Conservation (phyloP, 495 filamentous ascomycete genomes). For the Lophiotrema nucula region DNA sequence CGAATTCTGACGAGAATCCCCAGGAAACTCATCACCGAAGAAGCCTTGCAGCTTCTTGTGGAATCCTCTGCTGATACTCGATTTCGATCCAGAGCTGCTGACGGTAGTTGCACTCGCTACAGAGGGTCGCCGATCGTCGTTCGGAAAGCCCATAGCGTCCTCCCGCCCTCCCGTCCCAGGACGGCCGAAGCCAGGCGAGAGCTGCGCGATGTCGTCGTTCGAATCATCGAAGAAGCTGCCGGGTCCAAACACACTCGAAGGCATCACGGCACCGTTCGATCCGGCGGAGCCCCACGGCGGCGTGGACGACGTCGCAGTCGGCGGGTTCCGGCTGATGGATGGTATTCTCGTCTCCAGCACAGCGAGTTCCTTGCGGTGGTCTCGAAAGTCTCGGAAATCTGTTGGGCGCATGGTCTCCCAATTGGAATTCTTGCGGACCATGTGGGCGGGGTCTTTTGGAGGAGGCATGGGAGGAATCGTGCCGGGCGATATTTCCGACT, state of each 20-base stretch:
- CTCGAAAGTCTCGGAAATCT: conserved; percentile 59
- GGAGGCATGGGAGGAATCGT: conserved; percentile 38
- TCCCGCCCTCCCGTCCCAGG: conserved; percentile 60
- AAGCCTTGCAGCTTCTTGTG: conserved; percentile 78
- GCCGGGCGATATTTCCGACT: conserved; percentile 45
- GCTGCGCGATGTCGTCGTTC: conserved; percentile 62
- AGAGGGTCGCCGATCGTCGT: conserved; percentile 77
- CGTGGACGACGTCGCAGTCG: conserved; percentile 48
- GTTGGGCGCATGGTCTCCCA: conserved; percentile 50
- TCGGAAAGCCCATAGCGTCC: conserved; percentile 65
- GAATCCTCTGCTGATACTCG: conserved; percentile 66
- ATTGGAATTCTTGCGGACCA: conserved; percentile 38
- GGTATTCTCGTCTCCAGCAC: conserved; percentile 60
- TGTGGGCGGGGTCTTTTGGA: conserved; percentile 37
- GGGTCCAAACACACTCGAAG: conserved; percentile 41
- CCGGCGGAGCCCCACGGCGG: conserved; percentile 20
- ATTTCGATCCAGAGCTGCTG: conserved; percentile 86
- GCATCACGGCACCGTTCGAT: conserved; percentile 35
- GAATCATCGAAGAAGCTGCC: conserved; percentile 63
- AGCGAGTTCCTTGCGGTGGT: conserved; percentile 70
- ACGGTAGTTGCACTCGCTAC: conserved; percentile 83
- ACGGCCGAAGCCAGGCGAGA: conserved; percentile 62
- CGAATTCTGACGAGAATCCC: conserved; percentile 56
- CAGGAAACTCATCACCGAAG: conserved; percentile 81
- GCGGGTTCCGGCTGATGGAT: conserved; percentile 55